These are phyloP conservation scores for Cryptococcus sp. DNA, from an alignment of 1,284 basidiomycete genomes.

Conservation along the genomic window DNA sequence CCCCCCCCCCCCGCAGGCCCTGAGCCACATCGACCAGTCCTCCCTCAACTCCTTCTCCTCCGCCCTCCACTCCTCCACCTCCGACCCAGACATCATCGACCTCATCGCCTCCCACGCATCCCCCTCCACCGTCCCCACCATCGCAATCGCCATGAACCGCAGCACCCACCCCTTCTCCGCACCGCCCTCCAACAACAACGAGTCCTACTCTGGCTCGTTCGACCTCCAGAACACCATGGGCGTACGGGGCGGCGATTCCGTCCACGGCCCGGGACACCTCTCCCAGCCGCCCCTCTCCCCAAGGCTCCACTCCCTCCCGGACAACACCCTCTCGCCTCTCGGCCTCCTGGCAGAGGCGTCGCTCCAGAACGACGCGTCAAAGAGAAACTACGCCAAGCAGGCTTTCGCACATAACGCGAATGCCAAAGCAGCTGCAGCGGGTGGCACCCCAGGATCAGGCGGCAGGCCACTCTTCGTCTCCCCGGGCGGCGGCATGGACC, in stretches of 20 bases:
- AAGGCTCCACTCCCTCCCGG: constrained; percentile 83
- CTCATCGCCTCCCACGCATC: constrained; percentile 68
- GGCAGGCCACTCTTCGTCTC: background rate
- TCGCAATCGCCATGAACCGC: constrained; percentile 34
- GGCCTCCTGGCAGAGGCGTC: constrained; percentile 88
- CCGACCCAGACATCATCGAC: constrained; percentile 65
- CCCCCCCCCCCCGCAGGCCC: constrained; percentile 33
- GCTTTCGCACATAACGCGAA: background rate
- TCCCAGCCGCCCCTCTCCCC: constrained; percentile 55
- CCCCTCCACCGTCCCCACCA: constrained; percentile 31
- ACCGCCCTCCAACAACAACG: constrained; percentile 1
- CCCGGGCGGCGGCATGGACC: background rate
- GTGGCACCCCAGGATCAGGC: background rate
- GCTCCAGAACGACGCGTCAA: constrained; percentile 60
- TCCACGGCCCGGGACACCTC: constrained; percentile 19
- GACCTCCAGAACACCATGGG: constrained; percentile 17
- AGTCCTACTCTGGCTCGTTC: constrained; percentile 48
- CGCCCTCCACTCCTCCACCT: constrained; percentile 33
- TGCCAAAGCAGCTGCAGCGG: background rate
- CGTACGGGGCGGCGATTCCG: constrained; percentile 32
- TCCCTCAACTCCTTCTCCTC: constrained; percentile 53
- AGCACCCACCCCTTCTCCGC: constrained; percentile 13
- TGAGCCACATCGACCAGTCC: constrained; percentile 67
- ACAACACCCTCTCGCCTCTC: constrained; percentile 84
- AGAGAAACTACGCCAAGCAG: background rate